Percentiles rank a stretch among this genome's conserved stretches.
phyloP scores from a whole-genome alignment of 2,329 filamentous ascomycete species.

The Paraphoma chrysanthemicola region DNA sequence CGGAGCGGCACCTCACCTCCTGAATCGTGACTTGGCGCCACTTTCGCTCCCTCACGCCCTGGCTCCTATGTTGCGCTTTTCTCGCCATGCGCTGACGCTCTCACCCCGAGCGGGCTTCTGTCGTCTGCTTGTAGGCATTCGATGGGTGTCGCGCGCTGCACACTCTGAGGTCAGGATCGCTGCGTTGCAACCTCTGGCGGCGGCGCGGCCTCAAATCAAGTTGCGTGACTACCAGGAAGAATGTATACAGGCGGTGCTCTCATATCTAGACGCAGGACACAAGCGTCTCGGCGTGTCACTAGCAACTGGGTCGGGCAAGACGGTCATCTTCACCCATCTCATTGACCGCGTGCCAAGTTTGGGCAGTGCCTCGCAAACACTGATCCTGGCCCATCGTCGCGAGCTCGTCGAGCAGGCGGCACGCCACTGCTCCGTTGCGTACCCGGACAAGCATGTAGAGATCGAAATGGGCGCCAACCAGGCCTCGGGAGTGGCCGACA shows the following conservation, averaged over 20 bases:
- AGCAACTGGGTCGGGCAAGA: constrained; percentile 89
- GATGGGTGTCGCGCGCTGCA: constrained; percentile 26
- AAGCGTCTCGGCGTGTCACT: constrained; percentile 84
- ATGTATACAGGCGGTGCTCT: constrained; percentile 82
- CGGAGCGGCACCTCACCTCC: constrained; percentile 6
- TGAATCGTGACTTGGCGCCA: constrained; percentile 31
- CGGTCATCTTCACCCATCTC: constrained; percentile 95
- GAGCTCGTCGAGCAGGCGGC: constrained; percentile 96
- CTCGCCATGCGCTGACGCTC: constrained; percentile 38
- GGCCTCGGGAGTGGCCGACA: constrained; percentile 83
- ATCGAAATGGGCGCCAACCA: constrained; percentile 87
- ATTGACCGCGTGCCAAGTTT: constrained; percentile 76
- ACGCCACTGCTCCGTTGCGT: constrained; percentile 79
- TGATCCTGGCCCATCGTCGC: constrained; percentile 90
- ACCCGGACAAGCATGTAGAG: constrained; percentile 81
- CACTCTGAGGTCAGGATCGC: not conserved
- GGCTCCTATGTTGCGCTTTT: constrained; percentile 38
- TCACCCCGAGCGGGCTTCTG: constrained; percentile 17
- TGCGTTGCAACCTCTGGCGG: constrained; percentile 6
- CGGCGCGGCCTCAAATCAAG: constrained; percentile 54
- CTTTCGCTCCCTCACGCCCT: constrained; percentile 17
- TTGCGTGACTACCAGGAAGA: constrained; percentile 90
- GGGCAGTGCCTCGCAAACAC: constrained; percentile 72
- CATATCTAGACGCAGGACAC: constrained; percentile 72
- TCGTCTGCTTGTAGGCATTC: constrained; percentile 8